phyloP scores from a whole-genome alignment of 805 yeast genomes.

The Monosporozyma unispora region DNA sequence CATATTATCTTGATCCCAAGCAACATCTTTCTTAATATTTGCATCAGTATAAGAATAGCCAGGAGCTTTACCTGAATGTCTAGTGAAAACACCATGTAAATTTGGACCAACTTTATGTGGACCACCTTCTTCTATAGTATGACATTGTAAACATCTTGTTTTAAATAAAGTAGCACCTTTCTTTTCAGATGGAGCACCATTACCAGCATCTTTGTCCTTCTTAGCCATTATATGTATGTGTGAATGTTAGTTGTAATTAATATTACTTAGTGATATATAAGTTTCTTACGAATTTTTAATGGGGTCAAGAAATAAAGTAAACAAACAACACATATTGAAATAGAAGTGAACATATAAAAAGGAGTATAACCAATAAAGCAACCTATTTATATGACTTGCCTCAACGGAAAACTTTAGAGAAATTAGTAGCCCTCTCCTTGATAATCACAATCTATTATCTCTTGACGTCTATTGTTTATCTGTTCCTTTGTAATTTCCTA shows the following conservation, averaged over 20 bases:
- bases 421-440: neutral
- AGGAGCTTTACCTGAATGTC: constrained; percentile 82
- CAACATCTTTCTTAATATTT: constrained; percentile 90
- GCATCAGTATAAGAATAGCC: constrained; percentile 98
- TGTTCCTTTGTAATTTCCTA: too few relatives aligned
- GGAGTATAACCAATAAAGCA: too few relatives aligned
- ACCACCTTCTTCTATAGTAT: constrained; percentile 92
- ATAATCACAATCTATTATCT: neutral
- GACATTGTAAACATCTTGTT: constrained; percentile 98
- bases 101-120: constrained; percentile 99
- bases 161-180: constrained; percentile 98
- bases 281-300: too few relatives aligned
- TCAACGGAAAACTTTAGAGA: neutral
- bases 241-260: neutral
- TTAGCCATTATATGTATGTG: neutral
- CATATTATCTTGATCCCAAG: constrained; percentile 82
- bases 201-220: neutral
- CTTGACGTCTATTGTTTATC: too few relatives aligned
- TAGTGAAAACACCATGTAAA: constrained; percentile 88
- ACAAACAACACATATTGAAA: too few relatives aligned
- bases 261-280: neutral
- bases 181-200: constrained; percentile 37
- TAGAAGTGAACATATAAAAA: neutral
- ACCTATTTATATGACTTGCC: neutral
- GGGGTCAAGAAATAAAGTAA: neutral